phyloP scores from a whole-genome alignment of 805 yeast species.

The Scheffersomyces ergatensis region DNA sequence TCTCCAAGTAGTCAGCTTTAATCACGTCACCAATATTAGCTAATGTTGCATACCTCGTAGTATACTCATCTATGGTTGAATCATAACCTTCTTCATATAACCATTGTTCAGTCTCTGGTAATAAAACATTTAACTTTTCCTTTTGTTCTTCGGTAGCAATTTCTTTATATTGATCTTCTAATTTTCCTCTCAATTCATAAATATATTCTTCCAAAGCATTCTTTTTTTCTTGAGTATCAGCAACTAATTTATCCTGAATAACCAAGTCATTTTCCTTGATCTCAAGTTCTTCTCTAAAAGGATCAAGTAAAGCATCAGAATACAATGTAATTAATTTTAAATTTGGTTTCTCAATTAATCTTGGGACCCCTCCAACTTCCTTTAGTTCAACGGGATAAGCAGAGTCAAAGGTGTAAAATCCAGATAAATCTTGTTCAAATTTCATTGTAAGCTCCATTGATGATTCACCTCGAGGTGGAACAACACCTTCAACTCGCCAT shows the following conservation, averaged over 20 bases:
- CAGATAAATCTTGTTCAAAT: constrained; percentile 96
- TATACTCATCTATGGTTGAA: constrained; percentile 91
- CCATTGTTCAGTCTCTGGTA: constrained; percentile 94
- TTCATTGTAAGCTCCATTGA: constrained; percentile 85
- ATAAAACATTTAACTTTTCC: constrained; percentile 66
- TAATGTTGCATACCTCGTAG: constrained; percentile 97
- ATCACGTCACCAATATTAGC: constrained; percentile 92
- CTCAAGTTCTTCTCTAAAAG: constrained; percentile 54
- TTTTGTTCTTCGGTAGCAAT: constrained; percentile 93
- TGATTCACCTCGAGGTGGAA: constrained; percentile 71
- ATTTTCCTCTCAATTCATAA: constrained; percentile 94
- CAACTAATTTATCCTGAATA: constrained; percentile 92
- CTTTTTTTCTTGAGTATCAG: constrained; percentile 98
- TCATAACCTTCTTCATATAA: constrained; percentile 97
- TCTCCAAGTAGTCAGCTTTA: constrained; percentile 90
- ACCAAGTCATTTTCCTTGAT: constrained; percentile 85
- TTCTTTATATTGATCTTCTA: constrained; percentile 84
- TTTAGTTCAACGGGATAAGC: constrained; percentile 95
- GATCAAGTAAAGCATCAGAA: constrained; percentile 61
- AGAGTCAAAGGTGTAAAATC: constrained; percentile 87
- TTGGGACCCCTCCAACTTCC: constrained; percentile 84
- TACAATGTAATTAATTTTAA: constrained; percentile 67
- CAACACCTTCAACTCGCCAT: constrained; percentile 87
- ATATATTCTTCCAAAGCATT: constrained; percentile 98
- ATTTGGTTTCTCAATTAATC: constrained; percentile 93